phyloP scores from a whole-genome alignment of 495 filamentous ascomycete genomes.

The Tuber umbilicatum region DNA sequence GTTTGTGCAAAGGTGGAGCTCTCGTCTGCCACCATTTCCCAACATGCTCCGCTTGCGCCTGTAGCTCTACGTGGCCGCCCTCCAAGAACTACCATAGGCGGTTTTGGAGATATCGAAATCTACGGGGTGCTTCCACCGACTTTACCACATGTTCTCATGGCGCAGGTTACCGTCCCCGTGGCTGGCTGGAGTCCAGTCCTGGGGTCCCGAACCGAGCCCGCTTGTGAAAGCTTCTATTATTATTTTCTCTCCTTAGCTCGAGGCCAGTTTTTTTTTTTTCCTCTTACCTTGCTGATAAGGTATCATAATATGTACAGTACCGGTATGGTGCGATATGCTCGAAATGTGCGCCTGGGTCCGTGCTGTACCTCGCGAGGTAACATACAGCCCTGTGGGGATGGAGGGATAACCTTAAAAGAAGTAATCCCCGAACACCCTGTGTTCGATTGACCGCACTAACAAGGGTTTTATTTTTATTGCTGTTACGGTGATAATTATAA shows the following conservation, averaged over 20 bases:
- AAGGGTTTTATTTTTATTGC: too few relatives aligned
- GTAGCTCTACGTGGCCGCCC: not conserved
- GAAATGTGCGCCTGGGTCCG: not conserved
- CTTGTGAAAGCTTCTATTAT: not conserved
- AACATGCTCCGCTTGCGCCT: not conserved
- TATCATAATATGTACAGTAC: too few relatives aligned
- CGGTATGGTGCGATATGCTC: not conserved
- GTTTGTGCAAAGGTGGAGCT: not conserved
- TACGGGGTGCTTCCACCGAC: not conserved
- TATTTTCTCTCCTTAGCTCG: too few relatives aligned
- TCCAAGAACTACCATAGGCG: not conserved
- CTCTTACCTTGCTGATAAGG: too few relatives aligned
- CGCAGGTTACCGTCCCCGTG: too few relatives aligned
- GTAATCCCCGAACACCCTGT: not conserved
- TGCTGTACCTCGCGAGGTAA: not conserved
- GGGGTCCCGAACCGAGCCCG: not conserved
- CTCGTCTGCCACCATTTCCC: not conserved
- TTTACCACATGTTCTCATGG: not conserved
- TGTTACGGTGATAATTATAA: too few relatives aligned
- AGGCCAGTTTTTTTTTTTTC: not conserved
- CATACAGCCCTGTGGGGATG: not conserved
- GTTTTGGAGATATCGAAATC: not conserved
- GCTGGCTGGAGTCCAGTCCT: not conserved
- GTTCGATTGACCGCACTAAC: too few relatives aligned
- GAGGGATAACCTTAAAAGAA: not conserved